phyloP scores from a whole-genome alignment of 1,284 basidiomycete genomes.

The Omphalotus olearius region DNA sequence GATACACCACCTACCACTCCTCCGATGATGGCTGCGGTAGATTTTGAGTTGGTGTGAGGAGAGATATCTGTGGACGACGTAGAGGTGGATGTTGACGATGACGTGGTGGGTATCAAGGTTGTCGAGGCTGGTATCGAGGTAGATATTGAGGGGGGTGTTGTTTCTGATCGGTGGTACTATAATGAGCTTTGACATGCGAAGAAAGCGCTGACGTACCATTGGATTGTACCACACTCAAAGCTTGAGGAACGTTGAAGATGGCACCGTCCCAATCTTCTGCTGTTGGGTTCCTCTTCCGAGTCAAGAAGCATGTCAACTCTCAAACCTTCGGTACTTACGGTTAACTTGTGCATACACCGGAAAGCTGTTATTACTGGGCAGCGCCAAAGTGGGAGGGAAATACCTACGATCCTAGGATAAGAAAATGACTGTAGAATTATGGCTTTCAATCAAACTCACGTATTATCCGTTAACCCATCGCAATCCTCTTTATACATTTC shows the following conservation, averaged over 20 bases:
- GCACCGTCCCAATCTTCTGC: background rate
- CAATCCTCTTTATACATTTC: background rate
- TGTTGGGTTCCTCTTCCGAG: background rate
- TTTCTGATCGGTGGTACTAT: no score
- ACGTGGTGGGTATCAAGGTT: no score
- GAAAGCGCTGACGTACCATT: no score
- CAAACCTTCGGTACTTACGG: background rate
- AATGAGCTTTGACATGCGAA: no score
- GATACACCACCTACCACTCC: background rate
- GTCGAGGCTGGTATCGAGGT: background rate
- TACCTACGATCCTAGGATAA: background rate
- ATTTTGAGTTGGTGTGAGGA: background rate
- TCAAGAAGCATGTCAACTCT: background rate
- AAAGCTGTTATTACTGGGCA: background rate
- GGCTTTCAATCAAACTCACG: background rate
- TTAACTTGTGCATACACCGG: conserved; percentile 5
- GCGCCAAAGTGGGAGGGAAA: background rate
- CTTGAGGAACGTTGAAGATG: background rate
- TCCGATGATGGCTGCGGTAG: conserved; percentile 1
- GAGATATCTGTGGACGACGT: background rate
- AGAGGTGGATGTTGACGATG: no score
- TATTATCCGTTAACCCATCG: background rate
- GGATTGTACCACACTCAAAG: background rate
- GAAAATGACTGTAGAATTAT: background rate
- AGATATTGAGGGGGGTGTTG: background rate